Evolutionary conservation across 192 early-diverging fungal species (phyloP).

Genomic region (Umbelopsis ramanniana): DNA sequence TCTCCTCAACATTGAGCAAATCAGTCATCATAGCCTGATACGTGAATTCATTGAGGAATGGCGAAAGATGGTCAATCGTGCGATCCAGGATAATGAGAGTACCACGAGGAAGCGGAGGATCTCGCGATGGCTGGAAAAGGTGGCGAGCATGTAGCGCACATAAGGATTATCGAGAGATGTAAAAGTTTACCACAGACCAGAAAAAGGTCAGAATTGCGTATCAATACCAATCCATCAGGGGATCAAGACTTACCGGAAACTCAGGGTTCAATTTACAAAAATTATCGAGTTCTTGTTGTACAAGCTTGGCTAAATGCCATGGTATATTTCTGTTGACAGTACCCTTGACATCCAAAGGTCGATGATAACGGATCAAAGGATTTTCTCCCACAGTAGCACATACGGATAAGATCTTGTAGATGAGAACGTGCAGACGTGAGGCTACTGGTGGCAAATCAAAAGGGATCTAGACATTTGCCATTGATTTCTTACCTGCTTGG

Average conservation of each 20-base stretch:
- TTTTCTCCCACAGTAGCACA: slow-evolving; percentile 88
- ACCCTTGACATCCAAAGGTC: slow-evolving; percentile 73
- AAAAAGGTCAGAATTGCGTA: too few relatives aligned
- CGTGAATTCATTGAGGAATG: slow-evolving; percentile 97
- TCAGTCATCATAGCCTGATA: slow-evolving; percentile 99
- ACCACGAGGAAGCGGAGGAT: slow-evolving; percentile 61
- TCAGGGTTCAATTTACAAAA: slow-evolving; percentile 68
- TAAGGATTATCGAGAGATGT: too few relatives aligned
- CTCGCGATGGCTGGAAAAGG: slow-evolving; percentile 41
- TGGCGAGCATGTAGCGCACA: background rate
- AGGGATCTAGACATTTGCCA: too few relatives aligned
- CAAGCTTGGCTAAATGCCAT: slow-evolving; percentile 76
- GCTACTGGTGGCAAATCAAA: too few relatives aligned
- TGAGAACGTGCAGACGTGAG: background rate
- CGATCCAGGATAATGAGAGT: slow-evolving; percentile 92
- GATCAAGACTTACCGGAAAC: slow-evolving; percentile 65
- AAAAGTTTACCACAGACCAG: too few relatives aligned
- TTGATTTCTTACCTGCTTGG: slow-evolving; percentile 52
- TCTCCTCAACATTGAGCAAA: slow-evolving; percentile 71
- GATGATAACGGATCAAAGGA: slow-evolving; percentile 92
- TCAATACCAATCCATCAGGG: too few relatives aligned
- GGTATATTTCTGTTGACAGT: slow-evolving; percentile 64
- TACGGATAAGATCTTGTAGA: slow-evolving; percentile 78
- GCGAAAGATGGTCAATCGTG: slow-evolving; percentile 86
- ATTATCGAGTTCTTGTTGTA: slow-evolving; percentile 86